Evolutionary conservation across 257 asterid species (phyloP), one percentile per base, ranked within the genome.

Genomic region (Nicotiana tomentosiformis): DNA sequence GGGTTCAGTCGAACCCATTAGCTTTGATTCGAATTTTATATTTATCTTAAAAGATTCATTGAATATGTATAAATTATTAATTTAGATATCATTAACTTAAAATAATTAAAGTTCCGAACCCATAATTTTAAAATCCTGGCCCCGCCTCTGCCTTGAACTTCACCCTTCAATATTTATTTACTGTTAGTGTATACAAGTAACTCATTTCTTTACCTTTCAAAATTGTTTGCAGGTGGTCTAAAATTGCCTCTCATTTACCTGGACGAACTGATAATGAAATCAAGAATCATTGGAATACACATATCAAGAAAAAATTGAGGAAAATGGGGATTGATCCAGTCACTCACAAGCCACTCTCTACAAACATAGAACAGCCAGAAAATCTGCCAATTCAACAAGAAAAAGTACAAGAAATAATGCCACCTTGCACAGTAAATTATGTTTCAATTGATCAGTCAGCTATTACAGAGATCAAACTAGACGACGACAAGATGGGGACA

Each of bases 211-310:
- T 4, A 46, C 3, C 62, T 80, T 33, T 43, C 35, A 57, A 4
- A 6, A 23, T 56, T 26, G 2, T 83, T 60, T 82, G 32, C 86
- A 95, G 99, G 81, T 95, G 99, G 99, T 93, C 99, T 32, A 95
- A 94, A 64, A 95, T 95, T 30, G 99, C 98, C 20, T 95, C 99
- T 82, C 97, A 94, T 84, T 92, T 96, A n/a, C 98, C 99, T 0
- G 98, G 99, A 68, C 88, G 99, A 87, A 96, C 99, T 0, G 99
- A 96, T 83, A 96, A 96, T 83, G 99, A 96, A 87, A 96, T 96
- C 82, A 96, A 94, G 88, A 96, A 96, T 60, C 97, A 94, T 16
- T 96, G 98, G 99, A 96, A 96, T 83, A 96, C 99, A 0, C 99
- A 96, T 89, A 92, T 96, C 66, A 96, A 96, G 86, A 94, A 96